Conservation (phyloP, 768 basidiomycete species). For the Zangia roseola region DNA sequence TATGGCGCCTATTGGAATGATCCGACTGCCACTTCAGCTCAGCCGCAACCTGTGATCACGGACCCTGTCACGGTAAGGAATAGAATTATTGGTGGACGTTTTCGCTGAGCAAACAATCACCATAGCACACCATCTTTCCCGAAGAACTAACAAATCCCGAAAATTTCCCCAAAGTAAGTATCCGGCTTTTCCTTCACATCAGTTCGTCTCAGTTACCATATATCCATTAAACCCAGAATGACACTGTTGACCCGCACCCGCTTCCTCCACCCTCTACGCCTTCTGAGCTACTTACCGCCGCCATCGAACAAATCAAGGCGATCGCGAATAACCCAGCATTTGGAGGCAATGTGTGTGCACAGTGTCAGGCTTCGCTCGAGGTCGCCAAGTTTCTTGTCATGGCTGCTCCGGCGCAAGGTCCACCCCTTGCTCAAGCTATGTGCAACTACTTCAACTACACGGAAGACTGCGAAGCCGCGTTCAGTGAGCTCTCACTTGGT, state of each 20-base stretch:
- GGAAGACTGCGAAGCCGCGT: constrained; percentile 34
- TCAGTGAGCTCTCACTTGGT: constrained; percentile 36
- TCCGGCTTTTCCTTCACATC: no score
- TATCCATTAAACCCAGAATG: constrained; percentile 36
- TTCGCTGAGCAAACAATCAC: no score
- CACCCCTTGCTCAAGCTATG: constrained; percentile 37
- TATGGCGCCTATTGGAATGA: constrained; percentile 63
- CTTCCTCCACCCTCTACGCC: constrained; percentile 36
- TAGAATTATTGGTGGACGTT: constrained; percentile 1
- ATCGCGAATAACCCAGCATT: constrained; percentile 37
- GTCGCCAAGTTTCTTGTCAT: constrained; percentile 42
- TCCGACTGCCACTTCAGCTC: constrained; percentile 66
- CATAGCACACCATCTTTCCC: constrained; percentile 54
- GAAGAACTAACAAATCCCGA: constrained; percentile 60
- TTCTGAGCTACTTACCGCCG: constrained; percentile 34
- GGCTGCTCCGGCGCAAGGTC: constrained; percentile 42
- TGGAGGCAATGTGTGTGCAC: constrained; percentile 35
- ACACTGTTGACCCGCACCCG: constrained; percentile 43
- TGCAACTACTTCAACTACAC: constrained; percentile 43
- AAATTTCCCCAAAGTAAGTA: constrained; percentile 45
- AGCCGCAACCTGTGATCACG: constrained; percentile 68
- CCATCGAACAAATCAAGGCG: constrained; percentile 39
- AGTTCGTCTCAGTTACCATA: no score
- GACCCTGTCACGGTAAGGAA: constrained; percentile 58
- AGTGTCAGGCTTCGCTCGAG: constrained; percentile 39